Conservation (phyloP, 1,139 yeast species). For the Candida glucosophila region DNA sequence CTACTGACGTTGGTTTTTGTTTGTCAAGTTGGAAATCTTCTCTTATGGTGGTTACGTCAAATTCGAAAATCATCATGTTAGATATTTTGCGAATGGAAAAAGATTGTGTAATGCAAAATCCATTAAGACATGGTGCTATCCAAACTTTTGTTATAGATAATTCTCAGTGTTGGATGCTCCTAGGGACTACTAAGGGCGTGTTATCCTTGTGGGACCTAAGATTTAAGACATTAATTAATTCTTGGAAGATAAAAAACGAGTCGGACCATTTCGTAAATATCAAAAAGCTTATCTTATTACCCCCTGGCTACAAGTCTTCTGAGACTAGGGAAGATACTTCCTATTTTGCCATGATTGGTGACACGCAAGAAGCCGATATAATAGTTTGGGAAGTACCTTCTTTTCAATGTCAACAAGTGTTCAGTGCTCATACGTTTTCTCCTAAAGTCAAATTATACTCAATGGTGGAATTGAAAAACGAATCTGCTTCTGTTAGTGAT, state of each 20-base stretch:
- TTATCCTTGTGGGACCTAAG: constrained; percentile 78
- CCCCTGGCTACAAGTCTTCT: too few species aligned
- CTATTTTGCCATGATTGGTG: constrained; percentile 19
- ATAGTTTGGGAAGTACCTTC: constrained; percentile 73
- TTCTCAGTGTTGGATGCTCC: constrained; percentile 48
- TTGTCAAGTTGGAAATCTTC: too few species aligned
- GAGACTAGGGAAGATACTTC: constrained; percentile 2
- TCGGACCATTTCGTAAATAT: constrained; percentile 25
- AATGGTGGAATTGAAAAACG: constrained; percentile 22
- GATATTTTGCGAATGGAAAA: constrained; percentile 55
- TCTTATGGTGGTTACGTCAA: constrained; percentile 40
- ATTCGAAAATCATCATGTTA: constrained; percentile 44
- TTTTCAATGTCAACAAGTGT: constrained; percentile 52
- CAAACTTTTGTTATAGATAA: constrained; percentile 53
- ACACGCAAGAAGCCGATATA: constrained; percentile 50
- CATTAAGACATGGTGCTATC: constrained; percentile 57
- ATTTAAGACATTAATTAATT: constrained; percentile 49
- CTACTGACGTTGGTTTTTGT: too few species aligned
- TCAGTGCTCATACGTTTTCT: constrained; percentile 23
- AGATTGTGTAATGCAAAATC: constrained; percentile 39
- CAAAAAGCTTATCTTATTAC: constrained; percentile 29
- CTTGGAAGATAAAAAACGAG: constrained; percentile 51
- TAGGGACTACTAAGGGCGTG: constrained; percentile 71
- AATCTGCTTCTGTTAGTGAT: background rate
- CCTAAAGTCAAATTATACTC: constrained; percentile 27